phyloP scores from a whole-genome alignment of 2,329 filamentous ascomycete genomes.

The Calonectria hawksworthii region DNA sequence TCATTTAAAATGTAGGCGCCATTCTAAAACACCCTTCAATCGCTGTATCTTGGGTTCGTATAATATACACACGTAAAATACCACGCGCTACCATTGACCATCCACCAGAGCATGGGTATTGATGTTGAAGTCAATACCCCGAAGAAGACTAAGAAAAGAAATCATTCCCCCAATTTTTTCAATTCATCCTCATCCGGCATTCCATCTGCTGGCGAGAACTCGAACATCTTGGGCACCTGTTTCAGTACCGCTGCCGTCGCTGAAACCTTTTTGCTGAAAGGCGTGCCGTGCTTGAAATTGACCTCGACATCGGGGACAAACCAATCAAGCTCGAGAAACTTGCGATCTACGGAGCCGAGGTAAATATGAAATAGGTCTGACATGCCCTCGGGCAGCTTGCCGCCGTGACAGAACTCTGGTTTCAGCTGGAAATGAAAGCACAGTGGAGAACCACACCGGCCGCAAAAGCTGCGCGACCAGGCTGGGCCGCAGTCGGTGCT shows the following conservation, averaged over 20 bases:
- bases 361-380: conserved; percentile 39
- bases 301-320: conserved; percentile 31
- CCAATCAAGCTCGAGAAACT: conserved; percentile 39
- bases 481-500: conserved; percentile 25
- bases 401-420: conserved; percentile 29
- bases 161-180: not conserved
- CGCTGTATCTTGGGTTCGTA: too few species aligned
- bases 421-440: conserved; percentile 38
- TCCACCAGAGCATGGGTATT: not conserved
- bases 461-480: conserved; percentile 44
- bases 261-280: conserved; percentile 38
- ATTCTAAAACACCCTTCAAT: not conserved
- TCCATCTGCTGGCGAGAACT: not conserved
- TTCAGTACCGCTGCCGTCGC: conserved; percentile 33
- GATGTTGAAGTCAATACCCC: not conserved
- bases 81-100: too few species aligned
- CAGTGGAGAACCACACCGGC: conserved; percentile 41
- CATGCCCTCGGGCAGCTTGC: conserved; percentile 31
- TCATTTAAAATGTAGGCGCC: too few species aligned
- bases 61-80: not conserved
- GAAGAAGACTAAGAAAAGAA: not conserved
- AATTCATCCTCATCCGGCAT: not conserved
- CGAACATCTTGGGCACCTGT: conserved; percentile 21
- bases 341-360: conserved; percentile 37
- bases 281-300: conserved; percentile 34